phyloP scores from a whole-genome alignment of 1,139 yeast genomes.

The Debaryomyces sp. region DNA sequence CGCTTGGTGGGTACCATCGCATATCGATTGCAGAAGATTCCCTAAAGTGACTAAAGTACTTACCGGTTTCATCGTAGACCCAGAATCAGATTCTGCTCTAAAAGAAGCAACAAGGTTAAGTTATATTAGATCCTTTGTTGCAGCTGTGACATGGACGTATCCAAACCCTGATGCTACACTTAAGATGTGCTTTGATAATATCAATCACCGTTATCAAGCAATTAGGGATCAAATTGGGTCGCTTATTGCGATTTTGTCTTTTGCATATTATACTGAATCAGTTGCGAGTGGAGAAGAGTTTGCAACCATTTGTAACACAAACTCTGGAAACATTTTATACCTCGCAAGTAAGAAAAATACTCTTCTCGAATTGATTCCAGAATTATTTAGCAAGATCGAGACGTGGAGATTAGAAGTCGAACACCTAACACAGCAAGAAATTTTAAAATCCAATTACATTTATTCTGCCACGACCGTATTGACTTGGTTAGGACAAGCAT shows the following conservation, averaged over 20 bases:
- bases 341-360: conserved; percentile 26
- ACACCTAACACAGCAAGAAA: conserved; percentile 45
- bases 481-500: conserved; percentile 44
- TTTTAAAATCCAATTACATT: conserved; percentile 49
- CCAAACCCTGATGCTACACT: conserved; percentile 53
- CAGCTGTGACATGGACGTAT: conserved; percentile 61
- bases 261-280: conserved; percentile 55
- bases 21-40: conserved; percentile 68
- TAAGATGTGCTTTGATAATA: conserved; percentile 51
- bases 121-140: conserved; percentile 57
- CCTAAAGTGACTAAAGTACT: conserved; percentile 54
- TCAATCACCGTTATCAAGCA: conserved; percentile 68
- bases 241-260: conserved; percentile 58
- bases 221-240: conserved; percentile 76
- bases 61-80: conserved; percentile 51
- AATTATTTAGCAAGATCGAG: conserved; percentile 48
- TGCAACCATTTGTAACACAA: conserved; percentile 36
- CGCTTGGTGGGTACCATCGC: conserved; percentile 72
- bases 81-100: conserved; percentile 64
- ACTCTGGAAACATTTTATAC: conserved; percentile 28
- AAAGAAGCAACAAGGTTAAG: conserved; percentile 65
- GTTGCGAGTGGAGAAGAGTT: conserved; percentile 46
- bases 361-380: conserved; percentile 27
- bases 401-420: conserved; percentile 40
- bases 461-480: conserved; percentile 49